Evolutionary conservation across 208 protist species (phyloP), one percentile per base, ranked within the genome.

Genomic region (Porcisia hertigi): DNA sequence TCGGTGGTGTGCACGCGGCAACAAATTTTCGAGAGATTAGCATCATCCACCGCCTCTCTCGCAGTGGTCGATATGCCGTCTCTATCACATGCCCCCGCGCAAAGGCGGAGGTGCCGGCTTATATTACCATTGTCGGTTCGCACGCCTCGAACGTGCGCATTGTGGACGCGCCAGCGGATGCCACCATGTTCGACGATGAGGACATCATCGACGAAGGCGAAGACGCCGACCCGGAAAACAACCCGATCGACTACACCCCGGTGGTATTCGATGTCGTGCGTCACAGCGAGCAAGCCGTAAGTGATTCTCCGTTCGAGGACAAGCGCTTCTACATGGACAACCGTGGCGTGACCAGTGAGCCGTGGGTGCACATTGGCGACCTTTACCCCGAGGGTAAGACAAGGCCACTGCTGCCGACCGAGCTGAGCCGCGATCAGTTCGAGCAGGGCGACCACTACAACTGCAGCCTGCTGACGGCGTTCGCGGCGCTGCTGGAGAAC

Each of bases 21-120:
- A 96, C 89, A n/a, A 96, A 96, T 78, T 96, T 88, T 66, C 89
- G 92, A 18, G 92, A 96, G 54, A 92, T 82, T 25, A 88, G 88
- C 64, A 71, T 96, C 64, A 87, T 92, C 25, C 85, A 93, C 60
- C 86, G 88, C 64, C 81, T 94, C 4, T 79, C 84, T 3, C 71
- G 75, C 34, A 86, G 84, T 49, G 92, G 89, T 3, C 88, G 88
- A n/a, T 94, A 96, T 60, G 90, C 92, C 4, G 16, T 94, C 39
- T 92, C 83, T 59, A 25, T 93, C 55, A 94, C 92, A 20, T 96
- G 89, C 64, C 92, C 89, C 0, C 86, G 88, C 18, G 81, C 74
- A 20, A 91, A 86, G 34, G 84, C 83, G n/a, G 72, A 86, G 8
- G 90, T 93, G 43, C 87, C 89, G 3, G 79, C 75, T 3, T 75